phyloP scores from a whole-genome alignment of 495 filamentous ascomycete genomes.

The Penicillium taxi region DNA sequence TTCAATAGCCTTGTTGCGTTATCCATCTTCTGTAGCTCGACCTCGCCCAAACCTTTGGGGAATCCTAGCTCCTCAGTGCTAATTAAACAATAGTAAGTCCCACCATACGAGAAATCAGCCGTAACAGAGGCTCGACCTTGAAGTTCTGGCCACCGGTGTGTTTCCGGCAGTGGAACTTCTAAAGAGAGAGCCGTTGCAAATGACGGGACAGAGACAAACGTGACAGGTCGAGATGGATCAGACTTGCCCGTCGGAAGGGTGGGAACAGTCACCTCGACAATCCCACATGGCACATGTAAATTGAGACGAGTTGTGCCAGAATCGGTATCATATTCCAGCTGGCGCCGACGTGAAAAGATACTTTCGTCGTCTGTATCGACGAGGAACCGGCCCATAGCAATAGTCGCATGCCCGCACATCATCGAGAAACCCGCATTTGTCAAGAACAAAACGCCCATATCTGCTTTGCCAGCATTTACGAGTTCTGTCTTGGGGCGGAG shows the following conservation, averaged over 20 bases:
- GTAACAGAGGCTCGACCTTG: constrained; percentile 3
- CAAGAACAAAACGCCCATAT: constrained; percentile 23
- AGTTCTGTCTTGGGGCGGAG: constrained; percentile 14
- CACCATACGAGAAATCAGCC: constrained; percentile 11
- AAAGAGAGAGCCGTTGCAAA: constrained; percentile 12
- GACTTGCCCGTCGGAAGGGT: constrained; percentile 10
- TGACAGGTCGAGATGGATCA: constrained; percentile 13
- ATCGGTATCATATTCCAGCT: constrained; percentile 3
- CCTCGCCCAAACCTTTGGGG: constrained; percentile 4
- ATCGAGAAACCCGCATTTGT: constrained; percentile 71
- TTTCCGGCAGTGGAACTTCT: constrained; percentile 8
- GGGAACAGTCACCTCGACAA: constrained; percentile 13
- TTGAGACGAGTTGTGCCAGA: constrained; percentile 5
- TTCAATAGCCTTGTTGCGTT: constrained; percentile 15
- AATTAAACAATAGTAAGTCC: constrained; percentile 10
- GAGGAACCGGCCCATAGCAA: constrained; percentile 28
- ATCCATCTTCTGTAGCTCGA: constrained; percentile 11
- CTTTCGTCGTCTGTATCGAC: constrained; percentile 9
- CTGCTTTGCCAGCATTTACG: constrained; percentile 6
- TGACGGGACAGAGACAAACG: constrained; percentile 17
- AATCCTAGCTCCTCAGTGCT: constrained; percentile 12
- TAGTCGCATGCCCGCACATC: constrained; percentile 54
- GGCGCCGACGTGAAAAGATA: constrained; percentile 8
- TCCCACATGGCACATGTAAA: constrained; percentile 13
- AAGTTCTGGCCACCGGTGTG: constrained; percentile 11